A percentile compares a stretch with the other conserved stretches of the same genome.
phyloP scores from a whole-genome alignment of 2,329 filamentous ascomycete genomes.

The Rosellinia necatrix region DNA sequence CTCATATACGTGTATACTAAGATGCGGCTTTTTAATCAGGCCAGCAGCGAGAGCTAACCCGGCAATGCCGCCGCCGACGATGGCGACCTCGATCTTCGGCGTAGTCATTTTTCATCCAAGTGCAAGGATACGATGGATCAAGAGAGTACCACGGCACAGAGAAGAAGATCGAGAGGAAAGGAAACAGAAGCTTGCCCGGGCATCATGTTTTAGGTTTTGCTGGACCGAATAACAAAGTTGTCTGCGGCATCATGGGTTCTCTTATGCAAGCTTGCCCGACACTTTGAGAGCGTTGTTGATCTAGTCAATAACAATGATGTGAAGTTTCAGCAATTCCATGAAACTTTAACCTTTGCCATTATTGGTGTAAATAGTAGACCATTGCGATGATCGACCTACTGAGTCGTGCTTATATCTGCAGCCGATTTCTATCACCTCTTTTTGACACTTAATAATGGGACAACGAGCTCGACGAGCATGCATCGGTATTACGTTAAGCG shows the following conservation, averaged over 20 bases:
- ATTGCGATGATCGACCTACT: background rate
- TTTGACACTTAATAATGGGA: too few species aligned
- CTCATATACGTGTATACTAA: conserved; percentile 46
- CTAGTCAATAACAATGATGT: background rate
- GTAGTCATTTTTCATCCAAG: conserved; percentile 11
- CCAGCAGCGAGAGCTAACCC: conserved; percentile 45
- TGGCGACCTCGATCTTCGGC: conserved; percentile 32
- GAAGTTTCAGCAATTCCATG: background rate
- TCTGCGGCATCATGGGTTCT: background rate
- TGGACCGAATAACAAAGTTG: background rate
- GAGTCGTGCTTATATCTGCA: background rate
- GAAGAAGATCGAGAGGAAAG: background rate
- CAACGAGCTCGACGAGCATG: too few species aligned
- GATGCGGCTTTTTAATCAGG: conserved; percentile 40
- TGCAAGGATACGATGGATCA: background rate
- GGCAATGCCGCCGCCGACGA: conserved; percentile 42
- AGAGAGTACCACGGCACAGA: background rate
- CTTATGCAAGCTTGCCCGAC: too few species aligned
- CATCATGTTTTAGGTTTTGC: background rate
- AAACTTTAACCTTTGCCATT: too few species aligned
- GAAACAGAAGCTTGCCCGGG: background rate
- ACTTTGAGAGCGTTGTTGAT: too few species aligned
- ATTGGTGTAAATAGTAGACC: background rate
- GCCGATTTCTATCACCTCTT: background rate
- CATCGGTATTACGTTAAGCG: too few species aligned